Conservation (phyloP, 768 basidiomycete genomes). For the Cytidiella melzeri region DNA sequence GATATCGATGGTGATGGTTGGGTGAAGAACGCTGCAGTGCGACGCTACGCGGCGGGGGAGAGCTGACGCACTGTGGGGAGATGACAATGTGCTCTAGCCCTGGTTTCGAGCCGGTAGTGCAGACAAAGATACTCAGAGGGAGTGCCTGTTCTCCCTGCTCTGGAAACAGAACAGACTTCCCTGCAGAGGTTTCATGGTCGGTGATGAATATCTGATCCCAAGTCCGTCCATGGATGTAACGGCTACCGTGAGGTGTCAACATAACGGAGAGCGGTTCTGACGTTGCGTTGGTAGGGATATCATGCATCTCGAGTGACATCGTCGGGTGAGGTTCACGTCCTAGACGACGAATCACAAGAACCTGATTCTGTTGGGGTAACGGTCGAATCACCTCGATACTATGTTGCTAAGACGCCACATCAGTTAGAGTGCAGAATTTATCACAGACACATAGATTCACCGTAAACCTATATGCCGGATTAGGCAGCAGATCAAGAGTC, state of each 20-base stretch:
- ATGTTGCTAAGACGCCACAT: not conserved
- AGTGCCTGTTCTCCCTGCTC: not conserved
- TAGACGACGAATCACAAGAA: slow-evolving; percentile 5
- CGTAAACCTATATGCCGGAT: not conserved
- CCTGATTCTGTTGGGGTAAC: slow-evolving; percentile 5
- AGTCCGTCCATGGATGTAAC: not conserved
- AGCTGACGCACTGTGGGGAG: not conserved
- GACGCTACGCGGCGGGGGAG: not conserved
- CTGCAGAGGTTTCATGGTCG: not conserved
- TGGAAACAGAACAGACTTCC: too few species aligned
- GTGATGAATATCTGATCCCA: not conserved
- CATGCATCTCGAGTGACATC: not conserved
- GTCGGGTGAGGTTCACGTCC: not conserved
- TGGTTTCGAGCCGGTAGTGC: not conserved
- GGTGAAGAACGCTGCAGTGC: not conserved
- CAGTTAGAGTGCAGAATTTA: not conserved
- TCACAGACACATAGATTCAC: not conserved
- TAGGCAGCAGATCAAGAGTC: not conserved
- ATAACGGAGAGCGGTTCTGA: not conserved
- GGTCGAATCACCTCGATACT: slow-evolving; percentile 4
- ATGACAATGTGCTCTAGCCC: not conserved
- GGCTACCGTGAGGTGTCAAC: not conserved
- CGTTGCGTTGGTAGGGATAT: not conserved
- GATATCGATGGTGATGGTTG: not conserved
- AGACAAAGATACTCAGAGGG: not conserved